phyloP scores from a whole-genome alignment of 1,139 yeast genomes.

The Arxiozyma heterogenica region DNA sequence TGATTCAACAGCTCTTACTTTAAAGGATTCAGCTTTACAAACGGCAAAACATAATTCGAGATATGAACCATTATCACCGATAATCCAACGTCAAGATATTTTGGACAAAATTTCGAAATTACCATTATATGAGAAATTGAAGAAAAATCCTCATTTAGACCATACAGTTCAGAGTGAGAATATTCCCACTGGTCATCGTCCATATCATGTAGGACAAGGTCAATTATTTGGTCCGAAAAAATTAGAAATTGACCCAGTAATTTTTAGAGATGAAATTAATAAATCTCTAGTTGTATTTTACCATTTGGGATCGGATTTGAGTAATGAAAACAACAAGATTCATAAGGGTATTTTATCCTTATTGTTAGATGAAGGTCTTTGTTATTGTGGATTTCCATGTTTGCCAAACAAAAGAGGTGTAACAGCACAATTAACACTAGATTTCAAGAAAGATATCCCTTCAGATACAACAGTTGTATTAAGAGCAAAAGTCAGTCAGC shows the following conservation, averaged over 20 bases:
- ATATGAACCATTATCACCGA: constrained; percentile 9
- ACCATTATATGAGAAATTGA: constrained; percentile 12
- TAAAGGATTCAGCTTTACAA: constrained; percentile 11
- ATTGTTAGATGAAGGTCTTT: constrained; percentile 75
- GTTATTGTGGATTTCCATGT: constrained; percentile 75
- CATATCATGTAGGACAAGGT: constrained; percentile 59
- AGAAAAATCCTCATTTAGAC: constrained; percentile 11
- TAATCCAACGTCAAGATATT: constrained; percentile 21
- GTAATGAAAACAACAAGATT: constrained; percentile 56
- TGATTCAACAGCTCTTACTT: constrained; percentile 19
- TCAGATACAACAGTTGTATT: constrained; percentile 61
- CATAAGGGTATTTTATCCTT: constrained; percentile 87
- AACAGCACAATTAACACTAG: constrained; percentile 65
- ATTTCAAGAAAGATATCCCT: constrained; percentile 56
- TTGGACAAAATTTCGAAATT: constrained; percentile 14
- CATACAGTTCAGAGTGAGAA: constrained; percentile 27
- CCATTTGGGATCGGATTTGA: constrained; percentile 58
- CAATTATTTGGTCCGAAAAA: constrained; percentile 52
- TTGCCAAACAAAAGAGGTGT: constrained; percentile 88
- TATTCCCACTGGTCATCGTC: constrained; percentile 54
- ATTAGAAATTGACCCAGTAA: constrained; percentile 59
- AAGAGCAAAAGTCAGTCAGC: constrained; percentile 55
- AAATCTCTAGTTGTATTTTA: constrained; percentile 52
- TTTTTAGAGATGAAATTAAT: constrained; percentile 39
- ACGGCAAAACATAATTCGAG: neutral